A percentile compares a stretch with the other conserved stretches of the same genome.
phyloP scores from a whole-genome alignment of 2,329 filamentous ascomycete genomes.

The Fusarium sp. region DNA sequence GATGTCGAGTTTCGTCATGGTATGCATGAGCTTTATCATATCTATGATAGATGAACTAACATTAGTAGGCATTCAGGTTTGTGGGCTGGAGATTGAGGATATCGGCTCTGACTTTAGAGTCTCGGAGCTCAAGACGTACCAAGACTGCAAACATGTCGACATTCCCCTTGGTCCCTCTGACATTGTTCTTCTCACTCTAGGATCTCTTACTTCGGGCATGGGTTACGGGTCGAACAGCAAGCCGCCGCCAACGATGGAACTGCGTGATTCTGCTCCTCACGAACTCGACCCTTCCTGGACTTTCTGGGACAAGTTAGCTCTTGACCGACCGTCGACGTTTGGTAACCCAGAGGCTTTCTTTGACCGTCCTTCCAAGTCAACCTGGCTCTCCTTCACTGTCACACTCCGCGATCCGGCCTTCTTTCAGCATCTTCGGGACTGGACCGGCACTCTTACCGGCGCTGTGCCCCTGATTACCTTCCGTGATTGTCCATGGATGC shows the following conservation, averaged over 20 bases:
- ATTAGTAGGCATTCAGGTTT: constrained; percentile 44
- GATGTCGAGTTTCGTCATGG: constrained; percentile 48
- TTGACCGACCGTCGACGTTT: constrained; percentile 41
- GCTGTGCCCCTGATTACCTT: constrained; percentile 46
- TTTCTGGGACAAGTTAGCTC: constrained; percentile 46
- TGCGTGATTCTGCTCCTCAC: constrained; percentile 47
- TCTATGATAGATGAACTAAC: constrained; percentile 19
- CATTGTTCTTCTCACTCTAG: constrained; percentile 42
- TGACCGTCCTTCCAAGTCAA: constrained; percentile 48
- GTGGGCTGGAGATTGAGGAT: constrained; percentile 45
- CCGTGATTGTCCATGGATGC: constrained; percentile 48
- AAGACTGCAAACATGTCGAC: constrained; percentile 30
- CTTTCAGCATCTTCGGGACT: constrained; percentile 41
- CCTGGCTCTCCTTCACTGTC: constrained; percentile 47
- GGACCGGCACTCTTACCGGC: constrained; percentile 44
- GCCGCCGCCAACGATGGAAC: constrained; percentile 46
- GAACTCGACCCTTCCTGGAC: constrained; percentile 45
- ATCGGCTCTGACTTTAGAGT: constrained; percentile 38
- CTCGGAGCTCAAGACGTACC: constrained; percentile 38
- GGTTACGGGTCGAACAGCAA: constrained; percentile 44
- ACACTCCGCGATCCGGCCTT: constrained; percentile 43
- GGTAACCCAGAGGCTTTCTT: constrained; percentile 49
- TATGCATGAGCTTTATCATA: constrained; percentile 12
- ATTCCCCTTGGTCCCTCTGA: constrained; percentile 32
- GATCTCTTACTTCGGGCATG: constrained; percentile 48